Evolutionary conservation across 306 rosid genomes (phyloP), one percentile per base, ranked within the genome.

Genomic region (Psophocarpus tetragonolobus): DNA sequence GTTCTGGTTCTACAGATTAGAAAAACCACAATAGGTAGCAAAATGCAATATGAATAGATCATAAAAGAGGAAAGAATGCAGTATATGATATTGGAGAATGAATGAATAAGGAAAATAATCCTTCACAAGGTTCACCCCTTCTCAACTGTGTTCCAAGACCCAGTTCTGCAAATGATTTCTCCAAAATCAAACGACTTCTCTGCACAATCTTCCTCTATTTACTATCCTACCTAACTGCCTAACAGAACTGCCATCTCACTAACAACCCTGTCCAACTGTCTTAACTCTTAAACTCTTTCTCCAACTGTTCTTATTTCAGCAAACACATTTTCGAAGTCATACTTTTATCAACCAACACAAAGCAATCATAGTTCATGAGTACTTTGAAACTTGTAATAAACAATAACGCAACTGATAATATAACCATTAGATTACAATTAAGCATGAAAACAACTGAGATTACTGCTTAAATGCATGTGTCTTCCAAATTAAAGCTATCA

Each of bases 381-480:
- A 27, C 36, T 2, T 10, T 41, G 70, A 20, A 58, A 44, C 44
- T 24, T 14, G 15, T 41, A 41, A 12, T 29, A 53, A 48, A n/a
- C n/a, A 63, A 17, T 54, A 45, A 68, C 45, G 44, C 56, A 41
- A 26, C 27, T 2, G 41, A 21, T 6, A 76, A 50, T 21, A 57
- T 69, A 76, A 77, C 21, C 65, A 76, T 65, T 3, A 41, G 3
- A 70, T 70, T 17, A n/a, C 13, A 66, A 68, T 30, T 30, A 68
- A 20, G 60, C 8, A 58, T 2, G 36, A 33, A 41, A 58, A 11
- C 8, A 14, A 26, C 26, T 26, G 36, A 71, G 30, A 69, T 36
- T 33, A 58, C 33, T 44, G 18, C 35, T n/a, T 61, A 23, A 60
- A 30, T 60, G 41, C 8, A n/a, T 6, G 67, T n/a, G 15, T 30